A percentile compares a stretch with the other conserved stretches of the same genome.
phyloP scores from a whole-genome alignment of 83 land plant species.

The Larix sibirica region DNA sequence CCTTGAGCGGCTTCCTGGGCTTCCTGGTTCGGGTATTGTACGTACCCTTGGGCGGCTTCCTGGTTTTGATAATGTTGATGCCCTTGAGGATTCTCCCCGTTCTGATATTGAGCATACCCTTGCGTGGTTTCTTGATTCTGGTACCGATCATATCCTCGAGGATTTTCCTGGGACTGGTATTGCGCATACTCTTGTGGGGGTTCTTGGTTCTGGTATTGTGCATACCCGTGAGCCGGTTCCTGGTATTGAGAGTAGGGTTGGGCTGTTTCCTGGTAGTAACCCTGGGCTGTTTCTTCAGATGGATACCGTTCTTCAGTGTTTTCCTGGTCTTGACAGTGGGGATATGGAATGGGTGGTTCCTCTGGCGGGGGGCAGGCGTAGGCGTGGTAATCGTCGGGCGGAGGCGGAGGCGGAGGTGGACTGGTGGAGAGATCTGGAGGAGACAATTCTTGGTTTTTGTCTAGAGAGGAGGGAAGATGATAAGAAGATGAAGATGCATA shows the following conservation, averaged over 20 bases:
- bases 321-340: background rate
- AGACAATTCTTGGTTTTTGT: no score
- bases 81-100: background rate
- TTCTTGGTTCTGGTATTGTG: background rate
- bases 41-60: background rate
- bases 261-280: conserved; percentile 2
- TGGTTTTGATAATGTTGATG: background rate
- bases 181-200: background rate
- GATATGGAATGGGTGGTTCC: background rate
- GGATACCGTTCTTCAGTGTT: background rate
- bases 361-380: background rate
- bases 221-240: conserved; percentile 4
- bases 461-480: no score
- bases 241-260: background rate
- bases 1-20: background rate
- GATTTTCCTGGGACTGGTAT: background rate
- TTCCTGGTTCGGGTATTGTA: background rate
- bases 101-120: background rate
- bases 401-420: conserved; percentile 11
- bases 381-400: background rate
- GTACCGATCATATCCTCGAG: background rate
- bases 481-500: no score
- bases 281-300: background rate
- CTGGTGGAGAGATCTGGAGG: no score
- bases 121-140: background rate